Conservation (phyloP, 1,139 yeast species). For the Scheffersomyces lignicola region DNA sequence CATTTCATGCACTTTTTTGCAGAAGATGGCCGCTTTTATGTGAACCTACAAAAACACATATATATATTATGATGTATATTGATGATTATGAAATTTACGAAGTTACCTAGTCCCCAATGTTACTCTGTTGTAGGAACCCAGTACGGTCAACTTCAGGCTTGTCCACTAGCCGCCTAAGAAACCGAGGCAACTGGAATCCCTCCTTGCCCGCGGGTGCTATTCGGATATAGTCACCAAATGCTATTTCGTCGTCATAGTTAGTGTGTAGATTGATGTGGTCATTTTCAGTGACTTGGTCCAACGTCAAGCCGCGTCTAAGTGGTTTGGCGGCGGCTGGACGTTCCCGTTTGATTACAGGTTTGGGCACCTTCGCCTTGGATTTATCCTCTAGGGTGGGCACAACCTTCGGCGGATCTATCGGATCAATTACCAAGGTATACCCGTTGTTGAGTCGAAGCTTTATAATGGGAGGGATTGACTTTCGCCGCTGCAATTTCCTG, state of each 20-base stretch:
- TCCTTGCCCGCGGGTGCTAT: constrained; percentile 4
- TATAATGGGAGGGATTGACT: constrained; percentile 24
- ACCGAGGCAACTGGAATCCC: constrained; percentile 6
- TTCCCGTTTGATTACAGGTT: constrained; percentile 1
- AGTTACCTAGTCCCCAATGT: neutral
- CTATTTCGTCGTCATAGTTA: constrained; percentile 1
- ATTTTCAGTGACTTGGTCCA: neutral
- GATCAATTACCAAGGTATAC: constrained; percentile 29
- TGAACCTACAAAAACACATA: neutral
- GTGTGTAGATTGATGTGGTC: constrained; percentile 3
- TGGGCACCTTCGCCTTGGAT: neutral
- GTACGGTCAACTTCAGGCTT: constrained; percentile 3
- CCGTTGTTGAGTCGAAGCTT: constrained; percentile 31
- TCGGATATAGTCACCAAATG: constrained; percentile 5
- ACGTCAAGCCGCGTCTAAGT: neutral
- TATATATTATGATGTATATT: constrained; percentile 1
- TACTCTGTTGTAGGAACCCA: neutral
- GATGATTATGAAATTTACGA: constrained; percentile 1
- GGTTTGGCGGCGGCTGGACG: neutral
- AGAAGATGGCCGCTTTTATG: neutral
- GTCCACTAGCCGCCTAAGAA: neutral
- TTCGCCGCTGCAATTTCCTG: constrained; percentile 20
- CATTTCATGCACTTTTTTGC: neutral
- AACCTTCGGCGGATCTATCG: constrained; percentile 28
- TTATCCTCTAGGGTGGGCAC: constrained; percentile 4